Base-by-base conservation (phyloP, 2,329 filamentous ascomycete genomes). In the Conoideocrella luteorostrata region DNA sequence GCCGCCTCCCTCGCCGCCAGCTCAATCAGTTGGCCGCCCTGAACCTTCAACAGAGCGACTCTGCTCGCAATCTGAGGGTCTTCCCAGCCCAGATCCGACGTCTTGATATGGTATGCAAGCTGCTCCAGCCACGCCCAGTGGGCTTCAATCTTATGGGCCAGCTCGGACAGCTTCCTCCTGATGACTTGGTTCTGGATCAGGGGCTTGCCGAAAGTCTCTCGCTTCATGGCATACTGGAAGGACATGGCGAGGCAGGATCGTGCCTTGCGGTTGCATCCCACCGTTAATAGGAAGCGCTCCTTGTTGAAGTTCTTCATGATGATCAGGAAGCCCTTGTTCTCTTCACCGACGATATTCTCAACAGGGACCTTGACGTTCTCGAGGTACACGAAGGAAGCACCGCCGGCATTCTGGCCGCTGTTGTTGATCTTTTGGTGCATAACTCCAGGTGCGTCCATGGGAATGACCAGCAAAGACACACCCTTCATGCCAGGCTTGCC, bases 361-460 rank as follows among this genome's bases (percentile, higher is more conserved):
- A 47, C 65, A 0, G 77, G 76, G 0, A 82, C 77, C 13, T 60
- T 51, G 3, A 80, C 76, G 46, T 78, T 64, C 36, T 80, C 75
- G 17, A 80, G 64, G 17, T 73, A 70, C 39, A 80, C 68, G 48
- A 72, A 78, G 1, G 73, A 75, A 4, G 74, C 67, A 56, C 79
- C 79, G 32, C 80, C 81, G 5, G 78, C 79, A 52, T 80, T 76
- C n/a, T 83, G 78, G 3, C 82, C 82, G 21, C 74, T 80, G 57
- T 86, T 85, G 41, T 72, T 61, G 59, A 85, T 82, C 40, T 67
- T 71, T 17, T 66, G 40, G 67, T 67, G 2, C 21, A 66, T 64
- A 6, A 82, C 62, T n/a, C 78, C 78, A 3, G 66, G 61, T 0
- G 62, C 56, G 33, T 67, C 58, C 23, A 75, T 62, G 0, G 77